Evolutionary conservation across 306 rosid genomes (phyloP), one percentile per base, ranked within the genome.

Genomic region (Neltuma alba): DNA sequence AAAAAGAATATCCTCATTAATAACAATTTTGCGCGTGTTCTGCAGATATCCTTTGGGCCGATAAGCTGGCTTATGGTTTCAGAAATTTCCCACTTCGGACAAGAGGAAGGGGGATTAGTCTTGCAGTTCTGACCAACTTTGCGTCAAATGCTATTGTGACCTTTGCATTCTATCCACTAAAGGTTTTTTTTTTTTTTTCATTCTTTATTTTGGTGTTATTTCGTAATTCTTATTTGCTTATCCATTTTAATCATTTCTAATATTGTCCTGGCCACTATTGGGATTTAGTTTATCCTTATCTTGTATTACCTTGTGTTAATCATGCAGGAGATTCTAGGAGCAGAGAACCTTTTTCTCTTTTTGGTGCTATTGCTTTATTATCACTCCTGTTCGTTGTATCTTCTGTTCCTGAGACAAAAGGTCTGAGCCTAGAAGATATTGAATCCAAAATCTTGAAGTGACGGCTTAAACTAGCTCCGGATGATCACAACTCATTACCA

Each of bases 61-160:
- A 92, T 95, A 81, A 95, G 99, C 81, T 95, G 99, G 97, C 97
- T 95, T 48, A 91, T 95, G 98, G 99, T 92, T 77, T 95, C 99
- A 1, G 97, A 92, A 86, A 79, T 95, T 70, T 95, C 83, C 98
- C 99, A 3, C 83, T 92, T 73, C 97, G 91, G 66, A 91, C 97
- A 5, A 92, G 99, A 89, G 99, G 98, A 77, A 87, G 90, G 57
- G 99, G 99, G 80, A 95, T 92, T 62, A 95, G 99, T 80, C 93
- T 95, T 50, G 96, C 99, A 55, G 98, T 93, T 84, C 98, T 95
- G 77, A 87, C 98, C 25, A 95, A 95, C 86, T 95, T 95, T 6
- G 99, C 96, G 54, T 84, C 99, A 31, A 93, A 93, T 85, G 98
- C 96, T 27, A 72, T 95, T 52, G 98, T 93, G 60, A 91, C 98